Evolutionary conservation across 2,329 filamentous ascomycete genomes (phyloP).

Genomic region (Aspergillus transmontanensis): DNA sequence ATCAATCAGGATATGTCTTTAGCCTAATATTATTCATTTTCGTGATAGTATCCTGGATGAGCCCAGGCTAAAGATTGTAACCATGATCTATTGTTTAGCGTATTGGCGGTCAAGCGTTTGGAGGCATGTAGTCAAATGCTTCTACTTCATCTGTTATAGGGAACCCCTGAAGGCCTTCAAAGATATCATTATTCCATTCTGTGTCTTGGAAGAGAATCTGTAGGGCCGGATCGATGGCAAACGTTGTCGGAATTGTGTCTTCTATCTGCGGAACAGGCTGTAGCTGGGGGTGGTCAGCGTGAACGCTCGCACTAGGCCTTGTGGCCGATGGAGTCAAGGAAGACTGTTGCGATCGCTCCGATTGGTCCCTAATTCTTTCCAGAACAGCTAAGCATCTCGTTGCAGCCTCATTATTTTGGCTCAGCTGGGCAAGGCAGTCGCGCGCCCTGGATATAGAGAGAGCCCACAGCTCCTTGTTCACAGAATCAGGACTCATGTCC

Average conservation of each 20-base stretch:
- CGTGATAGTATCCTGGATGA: no score
- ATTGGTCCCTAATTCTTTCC: conserved; percentile 13
- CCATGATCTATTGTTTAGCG: no score
- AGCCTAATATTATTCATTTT: background rate
- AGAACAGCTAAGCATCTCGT: conserved; percentile 17
- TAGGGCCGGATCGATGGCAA: conserved; percentile 19
- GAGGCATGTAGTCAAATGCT: conserved; percentile 8
- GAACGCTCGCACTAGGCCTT: background rate
- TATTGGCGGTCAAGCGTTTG: background rate
- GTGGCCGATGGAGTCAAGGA: background rate
- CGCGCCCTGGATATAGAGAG: conserved; percentile 14
- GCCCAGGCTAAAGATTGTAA: no score
- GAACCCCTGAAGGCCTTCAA: conserved; percentile 19
- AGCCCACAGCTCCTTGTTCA: conserved; percentile 13
- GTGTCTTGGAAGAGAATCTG: conserved; percentile 22
- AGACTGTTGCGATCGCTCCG: background rate
- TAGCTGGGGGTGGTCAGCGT: background rate
- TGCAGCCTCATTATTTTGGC: conserved; percentile 16
- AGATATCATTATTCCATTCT: conserved; percentile 15
- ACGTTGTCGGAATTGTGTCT: background rate
- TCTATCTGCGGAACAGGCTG: background rate
- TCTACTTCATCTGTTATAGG: conserved; percentile 15
- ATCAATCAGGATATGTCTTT: background rate
- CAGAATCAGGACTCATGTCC: background rate
- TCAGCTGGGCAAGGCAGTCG: conserved; percentile 15